Base-by-base conservation (phyloP, 2,329 filamentous ascomycete genomes). In the Myriosclerotinia scirpicola region DNA sequence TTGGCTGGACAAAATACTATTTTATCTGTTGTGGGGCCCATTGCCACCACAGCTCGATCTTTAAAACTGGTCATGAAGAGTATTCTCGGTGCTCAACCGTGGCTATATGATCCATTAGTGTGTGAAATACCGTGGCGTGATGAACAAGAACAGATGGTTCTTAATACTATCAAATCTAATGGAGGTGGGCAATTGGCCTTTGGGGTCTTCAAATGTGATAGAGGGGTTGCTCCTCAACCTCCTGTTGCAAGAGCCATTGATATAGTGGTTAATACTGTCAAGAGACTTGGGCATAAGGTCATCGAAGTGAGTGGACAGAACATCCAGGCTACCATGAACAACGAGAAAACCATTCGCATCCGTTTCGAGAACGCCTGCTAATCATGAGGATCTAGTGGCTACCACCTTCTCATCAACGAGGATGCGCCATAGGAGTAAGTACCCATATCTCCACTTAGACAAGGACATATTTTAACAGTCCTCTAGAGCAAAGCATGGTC, bases 91-190 rank as follows among this genome's bases (percentile, higher is more conserved):
- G 82, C 82, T 42, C 72, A 85, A 64, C 89, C 89, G 0, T 92
- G 89, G 90, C 76, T 86, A 1, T 78, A 84, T 69, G 89, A 92
- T 74, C 88, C 89, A 0, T 77, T 87, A 0, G 86, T 88, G 0
- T 77, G 86, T 52, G 86, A 89, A 26, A 79, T 92, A 0, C 89
- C 88, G 0, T 92, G 88, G 84, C 82, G 87, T 2, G 76, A 82
- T 34, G 80, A 84, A 44, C 71, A 75, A 52, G 74, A 75, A 66
- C 66, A 75, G 42, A 70, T 69, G 0, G 70, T 81, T 3, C 64
- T 76, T 2, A 76, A 80, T 14, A 74, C 81, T 2, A 79, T 82
- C 26, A 73, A 78, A 17, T 74, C 73, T 3, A 76, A 76, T 1
- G 73, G 71, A 2, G 67, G 71, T 1, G 71, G 73, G 1, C 77